Percentiles rank a stretch among this genome's conserved stretches.
Evolutionary conservation across 2,329 filamentous ascomycete genomes (phyloP).

Genomic region (Penicillium psychrosexuale): DNA sequence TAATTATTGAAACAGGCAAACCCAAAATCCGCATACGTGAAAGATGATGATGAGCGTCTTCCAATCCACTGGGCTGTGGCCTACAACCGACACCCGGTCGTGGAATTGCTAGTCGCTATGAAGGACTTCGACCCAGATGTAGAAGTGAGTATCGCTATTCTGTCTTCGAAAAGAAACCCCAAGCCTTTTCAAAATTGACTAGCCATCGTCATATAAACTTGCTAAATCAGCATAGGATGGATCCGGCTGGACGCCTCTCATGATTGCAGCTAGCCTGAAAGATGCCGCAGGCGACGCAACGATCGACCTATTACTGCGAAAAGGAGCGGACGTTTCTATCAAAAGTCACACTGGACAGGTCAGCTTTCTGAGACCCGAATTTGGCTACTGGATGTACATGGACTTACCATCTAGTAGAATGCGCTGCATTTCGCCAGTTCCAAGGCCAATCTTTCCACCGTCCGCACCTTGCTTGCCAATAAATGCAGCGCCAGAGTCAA

Average conservation of each 20-base stretch:
- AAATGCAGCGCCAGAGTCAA: conserved; percentile 76
- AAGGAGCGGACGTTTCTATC: conserved; percentile 47
- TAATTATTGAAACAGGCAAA: conserved; percentile 61
- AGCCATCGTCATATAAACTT: not conserved
- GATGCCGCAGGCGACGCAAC: conserved; percentile 46
- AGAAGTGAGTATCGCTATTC: conserved; percentile 52
- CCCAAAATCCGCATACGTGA: conserved; percentile 68
- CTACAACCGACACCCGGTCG: conserved; percentile 73
- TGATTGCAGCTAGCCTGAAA: conserved; percentile 49
- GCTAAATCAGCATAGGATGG: conserved; percentile 36
- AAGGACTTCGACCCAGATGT: conserved; percentile 80
- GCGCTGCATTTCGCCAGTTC: conserved; percentile 88
- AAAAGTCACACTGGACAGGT: conserved; percentile 46
- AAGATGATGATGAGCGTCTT: conserved; percentile 82
- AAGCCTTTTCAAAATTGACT: not conserved
- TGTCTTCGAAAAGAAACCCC: not conserved
- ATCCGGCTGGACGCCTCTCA: conserved; percentile 51
- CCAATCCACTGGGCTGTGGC: conserved; percentile 93
- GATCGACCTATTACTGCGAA: conserved; percentile 45
- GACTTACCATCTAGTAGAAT: conserved; percentile 53
- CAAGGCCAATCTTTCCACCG: conserved; percentile 80
- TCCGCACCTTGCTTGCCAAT: conserved; percentile 69
- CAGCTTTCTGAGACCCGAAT: not conserved
- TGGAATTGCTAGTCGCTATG: conserved; percentile 65
- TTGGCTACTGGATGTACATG: not conserved